phyloP scores from a whole-genome alignment of 768 basidiomycete genomes.

The Russula compacta region DNA sequence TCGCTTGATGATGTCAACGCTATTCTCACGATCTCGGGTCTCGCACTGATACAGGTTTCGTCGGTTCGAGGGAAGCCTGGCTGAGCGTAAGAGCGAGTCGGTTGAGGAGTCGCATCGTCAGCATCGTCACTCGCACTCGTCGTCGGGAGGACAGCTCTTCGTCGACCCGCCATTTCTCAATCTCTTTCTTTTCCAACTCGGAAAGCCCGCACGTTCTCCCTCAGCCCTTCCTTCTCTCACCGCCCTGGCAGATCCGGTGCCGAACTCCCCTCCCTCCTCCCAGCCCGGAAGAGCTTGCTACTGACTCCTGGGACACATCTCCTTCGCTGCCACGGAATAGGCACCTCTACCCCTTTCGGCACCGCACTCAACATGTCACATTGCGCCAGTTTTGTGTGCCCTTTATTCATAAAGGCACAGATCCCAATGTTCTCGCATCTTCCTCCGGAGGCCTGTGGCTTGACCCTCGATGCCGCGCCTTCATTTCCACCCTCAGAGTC shows the following conservation, averaged over 20 bases:
- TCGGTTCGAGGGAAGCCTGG: too few relatives aligned
- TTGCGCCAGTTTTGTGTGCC: background rate
- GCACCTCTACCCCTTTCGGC: background rate
- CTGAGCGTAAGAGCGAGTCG: too few relatives aligned
- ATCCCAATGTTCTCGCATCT: background rate
- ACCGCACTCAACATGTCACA: background rate
- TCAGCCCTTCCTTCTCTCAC: background rate
- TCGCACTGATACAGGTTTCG: too few relatives aligned
- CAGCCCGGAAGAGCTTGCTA: background rate
- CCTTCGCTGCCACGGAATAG: background rate
- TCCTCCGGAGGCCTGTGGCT: background rate
- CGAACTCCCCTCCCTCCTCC: background rate
- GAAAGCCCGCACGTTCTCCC: background rate
- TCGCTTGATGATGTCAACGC: conserved; percentile 5
- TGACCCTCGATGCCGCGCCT: background rate
- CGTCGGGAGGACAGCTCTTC: background rate
- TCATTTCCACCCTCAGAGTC: background rate
- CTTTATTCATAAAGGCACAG: background rate
- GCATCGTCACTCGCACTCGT: background rate
- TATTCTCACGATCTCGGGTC: conserved; percentile 10
- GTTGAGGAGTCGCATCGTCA: too few relatives aligned
- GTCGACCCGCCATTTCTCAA: background rate
- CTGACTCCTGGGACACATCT: background rate
- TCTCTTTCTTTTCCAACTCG: background rate
- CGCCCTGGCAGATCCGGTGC: background rate